Conservation (phyloP, 306 rosid species). For the Crotalaria pallida region DNA sequence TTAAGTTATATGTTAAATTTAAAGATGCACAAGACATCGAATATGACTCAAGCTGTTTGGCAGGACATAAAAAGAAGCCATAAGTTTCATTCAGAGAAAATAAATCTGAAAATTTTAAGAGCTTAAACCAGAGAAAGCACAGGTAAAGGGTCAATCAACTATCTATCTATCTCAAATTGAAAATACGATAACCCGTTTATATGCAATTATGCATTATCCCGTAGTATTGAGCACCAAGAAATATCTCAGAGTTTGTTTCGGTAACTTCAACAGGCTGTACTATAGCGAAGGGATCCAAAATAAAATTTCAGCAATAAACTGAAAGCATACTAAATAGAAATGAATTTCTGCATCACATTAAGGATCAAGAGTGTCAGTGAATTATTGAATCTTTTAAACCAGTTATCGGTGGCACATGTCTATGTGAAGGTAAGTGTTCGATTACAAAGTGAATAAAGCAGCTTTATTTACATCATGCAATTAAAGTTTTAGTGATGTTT, state of each 20-base stretch:
- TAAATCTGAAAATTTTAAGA: neutral
- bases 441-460: neutral
- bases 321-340: neutral
- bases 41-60: neutral
- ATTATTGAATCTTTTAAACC: neutral
- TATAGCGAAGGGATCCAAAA: neutral
- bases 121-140: neutral
- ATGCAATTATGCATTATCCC: neutral
- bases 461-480: neutral
- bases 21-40: neutral
- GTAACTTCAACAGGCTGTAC: neutral
- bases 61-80: neutral
- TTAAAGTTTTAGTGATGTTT: neutral
- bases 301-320: neutral
- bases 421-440: neutral
- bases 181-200: neutral
- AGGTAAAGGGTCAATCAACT: neutral
- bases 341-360: neutral
- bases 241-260: neutral
- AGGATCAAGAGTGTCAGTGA: neutral
- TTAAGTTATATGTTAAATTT: neutral
- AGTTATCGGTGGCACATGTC: neutral
- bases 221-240: neutral
- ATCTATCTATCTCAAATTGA: neutral
- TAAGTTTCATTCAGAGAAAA: neutral